Conservation (phyloP, 2,329 filamentous ascomycete species). For the Onygenales sp. region DNA sequence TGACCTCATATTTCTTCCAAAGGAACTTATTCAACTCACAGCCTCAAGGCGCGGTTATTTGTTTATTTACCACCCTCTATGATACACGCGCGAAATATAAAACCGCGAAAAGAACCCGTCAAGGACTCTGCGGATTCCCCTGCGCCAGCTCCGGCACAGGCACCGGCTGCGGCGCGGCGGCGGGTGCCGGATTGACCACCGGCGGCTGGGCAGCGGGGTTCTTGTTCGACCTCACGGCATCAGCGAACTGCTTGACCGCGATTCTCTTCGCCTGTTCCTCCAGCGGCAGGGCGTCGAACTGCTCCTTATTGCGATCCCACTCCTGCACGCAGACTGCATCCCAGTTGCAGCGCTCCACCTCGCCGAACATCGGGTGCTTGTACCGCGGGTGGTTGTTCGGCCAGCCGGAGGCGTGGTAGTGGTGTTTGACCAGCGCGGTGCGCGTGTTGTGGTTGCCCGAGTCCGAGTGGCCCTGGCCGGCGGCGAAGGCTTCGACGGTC, state of each 20-base stretch:
- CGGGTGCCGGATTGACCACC: too few relatives aligned
- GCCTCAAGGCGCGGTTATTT: too few relatives aligned
- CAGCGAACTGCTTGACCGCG: slow-evolving; percentile 12
- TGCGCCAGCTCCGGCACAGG: too few relatives aligned
- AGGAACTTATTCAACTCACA: too few relatives aligned
- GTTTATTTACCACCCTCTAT: too few relatives aligned
- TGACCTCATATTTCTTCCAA: too few relatives aligned
- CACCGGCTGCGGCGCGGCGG: too few relatives aligned
- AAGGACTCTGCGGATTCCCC: too few relatives aligned
- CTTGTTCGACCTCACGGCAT: not conserved
- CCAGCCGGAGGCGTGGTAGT: slow-evolving; percentile 68
- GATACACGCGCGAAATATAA: too few relatives aligned
- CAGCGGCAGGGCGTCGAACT: slow-evolving; percentile 48
- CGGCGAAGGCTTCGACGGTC: slow-evolving; percentile 63
- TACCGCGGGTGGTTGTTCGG: slow-evolving; percentile 56
- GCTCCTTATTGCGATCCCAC: slow-evolving; percentile 57
- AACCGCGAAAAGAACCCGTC: too few relatives aligned
- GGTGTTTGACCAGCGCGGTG: slow-evolving; percentile 60
- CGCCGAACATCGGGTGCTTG: slow-evolving; percentile 59
- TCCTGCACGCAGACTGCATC: slow-evolving; percentile 51
- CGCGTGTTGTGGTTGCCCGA: slow-evolving; percentile 60
- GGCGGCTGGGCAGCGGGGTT: not conserved
- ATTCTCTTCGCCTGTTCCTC: slow-evolving; percentile 50
- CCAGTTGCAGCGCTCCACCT: slow-evolving; percentile 66
- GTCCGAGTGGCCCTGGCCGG: slow-evolving; percentile 63